Base-by-base conservation (phyloP, 1,284 basidiomycete species). In the Tilletia walkeri region DNA sequence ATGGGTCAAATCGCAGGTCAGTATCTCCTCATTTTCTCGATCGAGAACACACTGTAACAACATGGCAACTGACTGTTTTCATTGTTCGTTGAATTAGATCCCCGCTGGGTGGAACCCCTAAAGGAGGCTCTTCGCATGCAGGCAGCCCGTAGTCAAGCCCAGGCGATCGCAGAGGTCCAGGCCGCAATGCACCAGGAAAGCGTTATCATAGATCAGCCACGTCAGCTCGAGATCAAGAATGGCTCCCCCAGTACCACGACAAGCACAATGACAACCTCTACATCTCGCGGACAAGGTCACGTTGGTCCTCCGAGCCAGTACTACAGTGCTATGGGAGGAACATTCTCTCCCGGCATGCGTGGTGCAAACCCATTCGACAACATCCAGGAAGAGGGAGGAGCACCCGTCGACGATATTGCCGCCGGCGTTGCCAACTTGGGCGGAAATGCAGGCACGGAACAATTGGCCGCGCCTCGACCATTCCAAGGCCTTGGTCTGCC, bases 101-200 rank as follows among this genome's bases (percentile, higher is more conserved):
- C 78, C 1, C 49, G 67, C 65, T 96, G 94, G 94, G 93, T 93
- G 53, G 88, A 88, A 80, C 92, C 92, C 69, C 94, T 96, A 86
- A 95, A 95, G 86, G 88, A 90, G 79, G 88, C 89, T 53, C 88
- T 95, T 73, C 88, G 90, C 72, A 87, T 81, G 6, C 79, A 85
- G 39, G 86, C 85, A 1, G 80, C 88, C 71, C 88, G 87, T 70
- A 90, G 90, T 79, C 92, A 92, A 82, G 91, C 90, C 47, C 88
- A 87, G 82, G 92, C 92, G 39, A 87, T 95, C 75, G 93, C 93
- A 76, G 89, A 94, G 83, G 90, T 92, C 16, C 82, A 84, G 63
- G 80, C 80, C 3, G 78, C 75, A 16, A 70, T 82, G 68, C 73
- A 77, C 30, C 71, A 78, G 36, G 79, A 90, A 50, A 88, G 88